These are phyloP conservation scores for Collariella sp. DNA, from an alignment of 495 filamentous ascomycete genomes.

Conservation along the genomic window DNA sequence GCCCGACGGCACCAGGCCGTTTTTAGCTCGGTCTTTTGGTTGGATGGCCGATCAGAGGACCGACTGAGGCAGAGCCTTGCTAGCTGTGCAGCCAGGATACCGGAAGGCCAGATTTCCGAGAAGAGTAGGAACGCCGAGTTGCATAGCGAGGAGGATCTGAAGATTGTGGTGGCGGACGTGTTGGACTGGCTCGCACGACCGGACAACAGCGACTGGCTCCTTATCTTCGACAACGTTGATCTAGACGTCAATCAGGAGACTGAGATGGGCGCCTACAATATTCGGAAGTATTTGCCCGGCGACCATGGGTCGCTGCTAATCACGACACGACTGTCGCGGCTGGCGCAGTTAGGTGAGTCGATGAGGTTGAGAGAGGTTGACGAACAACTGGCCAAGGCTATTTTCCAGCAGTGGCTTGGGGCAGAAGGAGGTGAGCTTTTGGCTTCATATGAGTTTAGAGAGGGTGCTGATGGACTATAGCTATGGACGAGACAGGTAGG, in stretches of 20 bases:
- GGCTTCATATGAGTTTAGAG: not conserved
- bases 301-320: slow-evolving; percentile 36
- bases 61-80: slow-evolving; percentile 27
- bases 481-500: slow-evolving; percentile 3
- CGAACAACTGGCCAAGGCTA: slow-evolving; percentile 7
- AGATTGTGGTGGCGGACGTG: slow-evolving; percentile 22
- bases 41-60: slow-evolving; percentile 29
- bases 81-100: slow-evolving; percentile 19
- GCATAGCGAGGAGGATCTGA: slow-evolving; percentile 17
- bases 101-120: slow-evolving; percentile 21
- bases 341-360: slow-evolving; percentile 12
- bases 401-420: slow-evolving; percentile 9
- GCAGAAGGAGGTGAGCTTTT: slow-evolving; percentile 9
- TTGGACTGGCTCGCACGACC: slow-evolving; percentile 29
- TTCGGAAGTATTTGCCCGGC: slow-evolving; percentile 29
- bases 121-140: slow-evolving; percentile 7
- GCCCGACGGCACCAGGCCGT: slow-evolving; percentile 9
- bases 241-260: slow-evolving; percentile 20
- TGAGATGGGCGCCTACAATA: slow-evolving; percentile 26
- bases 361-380: slow-evolving; percentile 8
- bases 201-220: slow-evolving; percentile 33
- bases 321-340: slow-evolving; percentile 25
- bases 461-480: slow-evolving; percentile 8
- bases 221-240: slow-evolving; percentile 39
- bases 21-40: slow-evolving; percentile 23